Evolutionary conservation across 805 yeast genomes (phyloP), one percentile per base, ranked within the genome.

Genomic region (Candida berthetii): DNA sequence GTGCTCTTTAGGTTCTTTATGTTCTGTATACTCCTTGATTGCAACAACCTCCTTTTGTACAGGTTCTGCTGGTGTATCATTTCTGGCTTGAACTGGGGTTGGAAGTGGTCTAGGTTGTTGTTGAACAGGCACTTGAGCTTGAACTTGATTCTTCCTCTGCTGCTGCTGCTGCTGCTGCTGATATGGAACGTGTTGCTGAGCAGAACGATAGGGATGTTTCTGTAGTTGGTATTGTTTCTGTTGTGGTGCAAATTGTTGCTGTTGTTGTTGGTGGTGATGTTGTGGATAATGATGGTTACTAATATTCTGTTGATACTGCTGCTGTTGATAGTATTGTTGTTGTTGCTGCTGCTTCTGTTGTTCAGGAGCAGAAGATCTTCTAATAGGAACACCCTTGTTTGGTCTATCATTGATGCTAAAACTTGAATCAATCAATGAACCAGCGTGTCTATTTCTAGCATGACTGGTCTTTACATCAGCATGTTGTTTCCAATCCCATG

Each of bases 361-460:
- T 27, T 27, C 29, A 5, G 29, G 29, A 13, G 29, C 29, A 27
- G 29, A 27, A 27, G 29, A 27, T 13, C 29, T 27, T 27, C 29
- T 27, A 27, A 27, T 27, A 11, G 29, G 29, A 27, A 27, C n/a
- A 27, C n/a, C n/a, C n/a, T 27, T 9, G 8, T 27, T 27, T 13
- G 29, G 29, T 13, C 8, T 27, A 16, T 40, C 39, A 33, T 32
- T 32, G n/a, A 16, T 32, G 17, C 38, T 15, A 31, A 24, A 33
- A 38, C 46, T 46, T 35, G 43, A 37, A 37, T 38, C 45, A 25
- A 49, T 57, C 36, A 46, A 35, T 9, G 54, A 52, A 3, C 58
- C 58, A 13, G 54, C 48, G 40, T 65, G 69, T 44, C 68, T 58
- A 42, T 64, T 62, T 41, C 66, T 57, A 3, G 67, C 52, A 42